Evolutionary conservation across 768 basidiomycete genomes (phyloP), one percentile per base, ranked within the genome.

Genomic region (Saitozyma sp.): DNA sequence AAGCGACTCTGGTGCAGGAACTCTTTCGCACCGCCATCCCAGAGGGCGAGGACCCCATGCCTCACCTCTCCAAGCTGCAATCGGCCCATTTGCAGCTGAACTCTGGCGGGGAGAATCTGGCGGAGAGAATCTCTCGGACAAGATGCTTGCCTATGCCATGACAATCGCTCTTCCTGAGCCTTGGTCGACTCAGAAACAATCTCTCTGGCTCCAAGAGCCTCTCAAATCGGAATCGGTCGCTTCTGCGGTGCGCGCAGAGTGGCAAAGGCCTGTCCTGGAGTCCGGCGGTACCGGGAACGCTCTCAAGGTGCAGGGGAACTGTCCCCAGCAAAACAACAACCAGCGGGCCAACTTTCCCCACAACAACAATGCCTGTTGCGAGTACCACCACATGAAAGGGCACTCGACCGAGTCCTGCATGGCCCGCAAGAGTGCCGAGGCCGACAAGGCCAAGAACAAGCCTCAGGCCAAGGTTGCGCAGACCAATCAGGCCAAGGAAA

Each of bases 131-230:
- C 29, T 29, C 2, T 51, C 56, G 11, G 61, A 66, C 43, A 11
- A 20, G 19, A 51, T 63, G 52, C 51, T 66, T 10, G 56, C 61
- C 41, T 67, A 67, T 57, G 65, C 62, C 10, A 67, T 59, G 61
- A 55, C 58, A 39, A 39, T 60, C 0, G 62, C 62, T 2, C 57
- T 67, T 55, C 65, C 65, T 38, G 58, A 63, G n/a, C 59, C 61
- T 1, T 67, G 8, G 20, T 13, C 41, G 19, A 58, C 56, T 6
- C 50, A 51, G 51, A 63, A 63, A 49, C 65, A 67, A 41, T 50
- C 50, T 6, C 62, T 67, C 9, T 67, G 62, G 61, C 46, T 63
- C 8, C 43, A 38, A 29, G 29, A 29, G 29, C 29, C 29, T 29
- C 29, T 29, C 29, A 29, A 29, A 29, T 29, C 29, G 2, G 29